Percentiles rank a stretch among this genome's conserved stretches.
Conservation (phyloP, 306 rosid genomes). For the Trichosanthes truncata region DNA sequence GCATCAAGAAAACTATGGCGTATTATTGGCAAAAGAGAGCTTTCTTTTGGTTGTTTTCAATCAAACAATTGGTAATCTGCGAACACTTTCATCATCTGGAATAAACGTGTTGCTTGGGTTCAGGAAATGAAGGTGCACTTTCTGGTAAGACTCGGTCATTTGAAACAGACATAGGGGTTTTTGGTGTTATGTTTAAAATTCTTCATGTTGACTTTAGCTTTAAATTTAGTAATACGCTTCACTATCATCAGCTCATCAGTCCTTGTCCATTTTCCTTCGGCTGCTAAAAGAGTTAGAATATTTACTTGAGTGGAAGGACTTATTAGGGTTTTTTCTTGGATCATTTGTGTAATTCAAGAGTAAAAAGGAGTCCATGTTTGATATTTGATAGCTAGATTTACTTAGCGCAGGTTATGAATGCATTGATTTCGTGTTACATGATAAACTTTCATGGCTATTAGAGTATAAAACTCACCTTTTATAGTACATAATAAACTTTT, state of each 20-base stretch:
- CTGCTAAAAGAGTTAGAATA: background rate
- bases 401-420: background rate
- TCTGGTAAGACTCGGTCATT: background rate
- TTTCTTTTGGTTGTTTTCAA: background rate
- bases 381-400: background rate
- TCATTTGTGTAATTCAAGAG: background rate
- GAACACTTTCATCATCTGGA: background rate
- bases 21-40: background rate
- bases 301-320: background rate
- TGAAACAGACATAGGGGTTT: background rate
- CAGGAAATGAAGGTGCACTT: background rate
- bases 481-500: too few species aligned
- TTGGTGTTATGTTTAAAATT: background rate
- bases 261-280: background rate
- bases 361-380: background rate
- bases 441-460: background rate
- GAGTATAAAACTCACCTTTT: too few species aligned
- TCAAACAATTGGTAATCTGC: background rate
- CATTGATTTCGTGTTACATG: background rate
- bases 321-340: background rate
- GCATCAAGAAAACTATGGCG: background rate
- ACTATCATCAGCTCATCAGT: background rate
- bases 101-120: background rate
- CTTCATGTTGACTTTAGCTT: background rate
- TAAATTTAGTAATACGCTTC: background rate